Conservation (phyloP, 345 rosid genomes). For the Physaria fendleri region DNA sequence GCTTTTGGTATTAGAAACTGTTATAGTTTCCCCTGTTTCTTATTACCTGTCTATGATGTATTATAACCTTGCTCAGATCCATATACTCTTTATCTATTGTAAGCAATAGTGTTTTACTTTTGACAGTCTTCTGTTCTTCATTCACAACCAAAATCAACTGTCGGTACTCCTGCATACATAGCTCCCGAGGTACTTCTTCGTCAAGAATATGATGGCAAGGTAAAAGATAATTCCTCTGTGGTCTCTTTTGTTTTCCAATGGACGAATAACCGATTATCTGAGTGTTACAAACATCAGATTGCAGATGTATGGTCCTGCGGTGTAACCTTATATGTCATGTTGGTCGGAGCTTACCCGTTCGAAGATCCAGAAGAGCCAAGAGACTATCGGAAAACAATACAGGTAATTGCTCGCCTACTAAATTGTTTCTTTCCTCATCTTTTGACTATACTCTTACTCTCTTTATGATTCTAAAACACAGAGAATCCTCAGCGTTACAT, state of each 20-base stretch:
- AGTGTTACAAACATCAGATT: conserved; percentile 42
- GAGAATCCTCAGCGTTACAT: conserved; percentile 84
- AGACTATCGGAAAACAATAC: conserved; percentile 80
- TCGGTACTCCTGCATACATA: conserved; percentile 98
- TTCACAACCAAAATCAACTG: conserved; percentile 95
- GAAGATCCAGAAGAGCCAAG: conserved; percentile 95
- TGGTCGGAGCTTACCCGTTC: conserved; percentile 92
- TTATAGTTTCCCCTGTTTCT: background rate
- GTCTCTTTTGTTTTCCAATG: background rate
- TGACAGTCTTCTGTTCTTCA: conserved; percentile 84
- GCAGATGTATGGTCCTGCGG: conserved; percentile 99
- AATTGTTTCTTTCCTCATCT: background rate
- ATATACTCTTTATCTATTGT: background rate
- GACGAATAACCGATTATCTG: background rate
- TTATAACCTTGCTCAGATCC: background rate
- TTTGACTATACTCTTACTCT: background rate
- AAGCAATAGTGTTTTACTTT: background rate
- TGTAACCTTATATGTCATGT: conserved; percentile 87
- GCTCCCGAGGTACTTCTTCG: conserved; percentile 89
- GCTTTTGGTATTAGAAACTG: background rate
- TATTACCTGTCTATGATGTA: background rate
- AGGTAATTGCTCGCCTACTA: conserved; percentile 28
- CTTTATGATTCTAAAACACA: conserved; percentile 21
- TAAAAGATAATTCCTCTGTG: conserved; percentile 12
- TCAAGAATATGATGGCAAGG: conserved; percentile 96